Evolutionary conservation across 83 land plant species (phyloP), one percentile per base, ranked within the genome.

Genomic region (Picea mariana): DNA sequence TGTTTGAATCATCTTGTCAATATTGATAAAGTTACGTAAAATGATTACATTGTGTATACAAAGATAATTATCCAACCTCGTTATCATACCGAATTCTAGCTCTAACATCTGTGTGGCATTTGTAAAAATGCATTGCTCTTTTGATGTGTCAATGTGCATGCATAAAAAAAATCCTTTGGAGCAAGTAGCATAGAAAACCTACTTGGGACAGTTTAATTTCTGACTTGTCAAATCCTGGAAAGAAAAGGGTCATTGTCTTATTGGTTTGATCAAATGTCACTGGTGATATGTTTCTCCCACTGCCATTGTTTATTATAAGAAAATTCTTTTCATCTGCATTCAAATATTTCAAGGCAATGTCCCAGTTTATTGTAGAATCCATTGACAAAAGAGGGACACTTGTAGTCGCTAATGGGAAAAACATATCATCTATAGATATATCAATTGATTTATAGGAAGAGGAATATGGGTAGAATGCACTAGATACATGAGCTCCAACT

Each of bases 401-500:
- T 40, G 93, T 89, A 80, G 86, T 85, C 40, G 89, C 79, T 79
- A 97, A 83, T 40, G 98, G 98, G 6, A 88, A 84, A 85, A 92
- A 88, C 13, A 80, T 78, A 49, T 91, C 82, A 64, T 82, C 83
- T 2, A 72, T 67, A 34, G 86, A 34, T 58, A 52, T 40, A 69
- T 49, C 59, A n/a, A 73, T 63, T 31, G 15, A 62, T 75, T 71
- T 78, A 9, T 7, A 34, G 52, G 82, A 27, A 55, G 65, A 73
- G 62, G 85, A 62, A 55, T 84, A 81, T n/a, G 85, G 78, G 65
- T 90, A 78, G 81, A 95, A 82, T 65, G 93, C 89, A 66, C 99
- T 98, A 76, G 89, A 84, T 62, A 97, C 88, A n/a, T 91, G 88
- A 47, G 88, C 79, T 62, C 99, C 99, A 80, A 96, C 96, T 90